A percentile compares a stretch with the other conserved stretches of the same genome.
Evolutionary conservation across 164 flowering plant genomes (phyloP).

Genomic region (Vitis amurensis): DNA sequence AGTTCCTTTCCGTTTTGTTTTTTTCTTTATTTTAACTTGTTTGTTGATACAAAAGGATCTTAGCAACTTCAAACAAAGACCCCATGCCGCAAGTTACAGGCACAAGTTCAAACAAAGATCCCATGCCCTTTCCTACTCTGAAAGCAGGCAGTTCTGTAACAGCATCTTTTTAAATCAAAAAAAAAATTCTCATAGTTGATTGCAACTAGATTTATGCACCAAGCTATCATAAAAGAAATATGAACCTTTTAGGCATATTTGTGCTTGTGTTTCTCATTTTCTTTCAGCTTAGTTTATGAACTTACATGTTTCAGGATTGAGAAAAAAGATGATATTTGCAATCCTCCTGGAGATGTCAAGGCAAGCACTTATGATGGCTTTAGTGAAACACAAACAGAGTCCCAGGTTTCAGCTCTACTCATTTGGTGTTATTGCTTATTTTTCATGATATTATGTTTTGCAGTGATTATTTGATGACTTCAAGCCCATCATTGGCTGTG

Average conservation of each 20-base stretch:
- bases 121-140: too few species aligned
- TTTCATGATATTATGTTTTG: neutral
- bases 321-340: constrained; percentile 36
- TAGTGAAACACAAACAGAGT: constrained; percentile 95
- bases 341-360: constrained; percentile 35
- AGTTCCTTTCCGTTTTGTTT: neutral
- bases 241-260: neutral
- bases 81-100: too few species aligned
- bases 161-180: too few species aligned
- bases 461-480: too few species aligned
- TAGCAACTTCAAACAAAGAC: too few species aligned
- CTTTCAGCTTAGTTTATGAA: neutral
- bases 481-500: too few species aligned
- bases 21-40: neutral
- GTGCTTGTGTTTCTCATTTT: neutral
- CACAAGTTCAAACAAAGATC: too few species aligned
- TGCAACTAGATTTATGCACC: too few species aligned
- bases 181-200: too few species aligned
- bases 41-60: too few species aligned
- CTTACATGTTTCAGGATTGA: constrained; percentile 40
- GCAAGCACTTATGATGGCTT: constrained; percentile 57
- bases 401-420: constrained; percentile 61
- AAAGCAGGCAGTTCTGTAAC: too few species aligned
- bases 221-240: too few species aligned
- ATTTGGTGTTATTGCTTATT: neutral